Conservation (phyloP, 805 yeast genomes). For the Candida methanosorbosa region DNA sequence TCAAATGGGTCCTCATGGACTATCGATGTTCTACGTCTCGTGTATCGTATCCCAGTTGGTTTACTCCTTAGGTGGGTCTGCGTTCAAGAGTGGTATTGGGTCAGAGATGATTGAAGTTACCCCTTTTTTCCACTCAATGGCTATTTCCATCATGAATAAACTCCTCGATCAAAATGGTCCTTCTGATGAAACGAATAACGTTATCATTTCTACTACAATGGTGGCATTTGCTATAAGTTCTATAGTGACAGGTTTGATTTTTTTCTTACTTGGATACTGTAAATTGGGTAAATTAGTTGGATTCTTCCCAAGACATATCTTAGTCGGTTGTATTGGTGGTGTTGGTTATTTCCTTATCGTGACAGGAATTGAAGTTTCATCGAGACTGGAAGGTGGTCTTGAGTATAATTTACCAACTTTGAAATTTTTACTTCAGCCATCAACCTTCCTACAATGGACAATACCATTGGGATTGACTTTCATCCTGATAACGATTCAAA, state of each 20-base stretch:
- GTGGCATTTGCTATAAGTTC: constrained; percentile 79
- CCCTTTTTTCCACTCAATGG: constrained; percentile 96
- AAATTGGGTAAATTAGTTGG: constrained; percentile 82
- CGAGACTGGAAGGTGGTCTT: constrained; percentile 69
- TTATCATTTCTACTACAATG: constrained; percentile 75
- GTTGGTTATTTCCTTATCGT: constrained; percentile 89
- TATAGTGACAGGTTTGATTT: constrained; percentile 77
- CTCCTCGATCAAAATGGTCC: constrained; percentile 24
- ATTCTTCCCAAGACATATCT: constrained; percentile 91
- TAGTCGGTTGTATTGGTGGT: constrained; percentile 97
- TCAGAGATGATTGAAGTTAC: constrained; percentile 99
- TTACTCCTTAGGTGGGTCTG: constrained; percentile 84
- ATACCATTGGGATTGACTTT: constrained; percentile 60
- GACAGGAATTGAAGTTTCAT: constrained; percentile 89
- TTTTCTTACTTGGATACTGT: constrained; percentile 68
- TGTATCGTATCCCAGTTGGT: constrained; percentile 86
- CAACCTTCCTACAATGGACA: constrained; percentile 54
- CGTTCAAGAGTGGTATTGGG: constrained; percentile 86
- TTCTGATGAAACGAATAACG: constrained; percentile 34
- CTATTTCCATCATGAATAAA: constrained; percentile 47
- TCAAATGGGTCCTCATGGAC: constrained; percentile 76
- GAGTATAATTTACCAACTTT: constrained; percentile 55
- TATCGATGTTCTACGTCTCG: constrained; percentile 90
- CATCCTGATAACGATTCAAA: constrained; percentile 54
- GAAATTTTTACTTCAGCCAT: constrained; percentile 31